Evolutionary conservation across 2,329 filamentous ascomycete genomes (phyloP).

Genomic region (Botrytis byssoidea): DNA sequence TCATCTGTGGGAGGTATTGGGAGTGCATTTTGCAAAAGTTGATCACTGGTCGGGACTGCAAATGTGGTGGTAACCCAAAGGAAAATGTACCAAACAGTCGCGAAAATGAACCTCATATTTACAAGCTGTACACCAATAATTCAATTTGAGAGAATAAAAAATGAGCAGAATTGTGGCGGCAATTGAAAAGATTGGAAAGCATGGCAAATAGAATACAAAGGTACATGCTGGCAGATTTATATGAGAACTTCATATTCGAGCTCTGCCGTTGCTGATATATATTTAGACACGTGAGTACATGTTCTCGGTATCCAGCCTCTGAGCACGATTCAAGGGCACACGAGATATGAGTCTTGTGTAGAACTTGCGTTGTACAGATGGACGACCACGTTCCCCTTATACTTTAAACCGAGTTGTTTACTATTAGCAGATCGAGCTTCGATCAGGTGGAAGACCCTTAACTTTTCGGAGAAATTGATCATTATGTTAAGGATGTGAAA

Average conservation of each 20-base stretch:
- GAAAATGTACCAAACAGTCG: not conserved
- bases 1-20: constrained; percentile 40
- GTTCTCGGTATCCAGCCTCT: not conserved
- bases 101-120: not conserved
- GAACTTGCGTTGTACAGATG: not conserved
- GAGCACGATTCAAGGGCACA: not conserved
- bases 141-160: not conserved
- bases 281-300: not conserved
- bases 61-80: not conserved
- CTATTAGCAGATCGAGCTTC: not conserved
- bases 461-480: not conserved
- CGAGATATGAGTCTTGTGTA: not conserved
- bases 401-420: not conserved
- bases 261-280: not conserved
- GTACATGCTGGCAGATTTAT: not conserved
- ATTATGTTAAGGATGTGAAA: not conserved
- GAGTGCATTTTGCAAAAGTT: not conserved
- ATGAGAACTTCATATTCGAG: not conserved
- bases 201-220: not conserved
- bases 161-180: not conserved
- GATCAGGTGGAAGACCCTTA: not conserved
- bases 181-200: not conserved
- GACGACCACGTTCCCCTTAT: not conserved
- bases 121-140: not conserved
- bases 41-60: not conserved